These are phyloP conservation scores for Pezizomycotina sp. DNA, from an alignment of 2,329 filamentous ascomycete genomes.

Conservation along the genomic window DNA sequence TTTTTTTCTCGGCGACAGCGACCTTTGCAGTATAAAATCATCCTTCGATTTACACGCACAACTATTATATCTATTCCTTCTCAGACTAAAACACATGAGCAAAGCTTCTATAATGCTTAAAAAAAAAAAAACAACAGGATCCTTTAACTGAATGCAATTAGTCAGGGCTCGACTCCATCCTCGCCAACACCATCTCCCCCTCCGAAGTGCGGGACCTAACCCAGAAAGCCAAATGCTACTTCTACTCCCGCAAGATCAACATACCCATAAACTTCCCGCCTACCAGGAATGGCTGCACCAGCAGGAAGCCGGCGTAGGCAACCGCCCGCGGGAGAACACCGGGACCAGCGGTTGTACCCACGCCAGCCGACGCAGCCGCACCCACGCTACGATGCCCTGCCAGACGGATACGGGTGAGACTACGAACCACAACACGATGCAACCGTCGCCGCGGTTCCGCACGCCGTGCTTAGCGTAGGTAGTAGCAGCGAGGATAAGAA, in stretches of 20 bases:
- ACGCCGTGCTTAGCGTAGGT: background rate
- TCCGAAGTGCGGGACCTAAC: slow-evolving; percentile 42
- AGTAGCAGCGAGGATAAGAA: slow-evolving; percentile 1
- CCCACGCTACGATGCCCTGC: background rate
- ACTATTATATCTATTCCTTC: slow-evolving; percentile 2
- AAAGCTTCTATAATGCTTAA: no score
- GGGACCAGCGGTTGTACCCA: slow-evolving; percentile 24
- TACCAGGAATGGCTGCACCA: slow-evolving; percentile 48
- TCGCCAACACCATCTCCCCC: slow-evolving; percentile 41
- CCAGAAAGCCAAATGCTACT: slow-evolving; percentile 53
- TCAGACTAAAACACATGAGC: no score
- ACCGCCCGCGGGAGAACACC: no score
- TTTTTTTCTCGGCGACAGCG: no score
- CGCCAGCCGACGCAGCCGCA: slow-evolving; percentile 1
- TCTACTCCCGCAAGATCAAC: slow-evolving; percentile 38
- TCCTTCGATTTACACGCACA: background rate
- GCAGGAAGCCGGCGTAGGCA: slow-evolving; percentile 21
- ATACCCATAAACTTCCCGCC: slow-evolving; percentile 34
- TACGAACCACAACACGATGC: no score
- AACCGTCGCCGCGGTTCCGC: background rate
- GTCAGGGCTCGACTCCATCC: slow-evolving; percentile 47
- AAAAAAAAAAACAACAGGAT: background rate
- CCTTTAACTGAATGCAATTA: slow-evolving; percentile 22
- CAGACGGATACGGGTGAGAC: background rate
- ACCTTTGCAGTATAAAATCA: background rate